These are phyloP conservation scores for Pelargonium myrrhifolium DNA, from an alignment of 441 rosid genomes.

Conservation along the genomic window DNA sequence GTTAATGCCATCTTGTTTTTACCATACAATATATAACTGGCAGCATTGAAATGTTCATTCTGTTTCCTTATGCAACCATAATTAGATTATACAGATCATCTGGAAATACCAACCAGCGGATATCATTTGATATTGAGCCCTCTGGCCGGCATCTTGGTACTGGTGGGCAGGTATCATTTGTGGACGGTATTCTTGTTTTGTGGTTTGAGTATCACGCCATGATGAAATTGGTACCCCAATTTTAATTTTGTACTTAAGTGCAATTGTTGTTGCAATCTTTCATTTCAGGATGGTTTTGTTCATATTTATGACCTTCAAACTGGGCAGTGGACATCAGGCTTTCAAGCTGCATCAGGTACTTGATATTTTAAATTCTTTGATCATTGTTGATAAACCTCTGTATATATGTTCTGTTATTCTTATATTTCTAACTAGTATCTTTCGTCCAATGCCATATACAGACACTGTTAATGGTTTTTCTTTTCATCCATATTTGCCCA, in stretches of 20 bases:
- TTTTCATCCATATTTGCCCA: constrained; percentile 83
- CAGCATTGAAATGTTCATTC: neutral
- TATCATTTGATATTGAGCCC: constrained; percentile 78
- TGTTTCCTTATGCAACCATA: constrained; percentile 8
- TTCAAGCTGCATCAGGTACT: constrained; percentile 84
- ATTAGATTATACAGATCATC: constrained; percentile 76
- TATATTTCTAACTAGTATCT: constrained; percentile 15
- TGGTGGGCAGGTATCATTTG: constrained; percentile 73
- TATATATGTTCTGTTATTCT: neutral
- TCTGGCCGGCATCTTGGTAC: constrained; percentile 73
- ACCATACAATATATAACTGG: neutral
- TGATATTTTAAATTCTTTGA: neutral
- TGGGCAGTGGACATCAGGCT: constrained; percentile 79
- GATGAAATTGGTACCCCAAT: neutral
- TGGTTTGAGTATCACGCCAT: neutral
- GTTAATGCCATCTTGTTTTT: constrained; percentile 2
- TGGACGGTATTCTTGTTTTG: constrained; percentile 6
- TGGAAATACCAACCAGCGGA: constrained; percentile 80
- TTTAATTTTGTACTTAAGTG: neutral
- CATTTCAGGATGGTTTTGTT: constrained; percentile 73
- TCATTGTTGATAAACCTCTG: constrained; percentile 12
- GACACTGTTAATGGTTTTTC: constrained; percentile 80
- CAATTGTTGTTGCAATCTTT: neutral
- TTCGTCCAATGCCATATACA: constrained; percentile 20
- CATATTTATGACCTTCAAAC: constrained; percentile 85